phyloP scores from a whole-genome alignment of 1,284 basidiomycete genomes.

The Moesziomyces globuligerus region DNA sequence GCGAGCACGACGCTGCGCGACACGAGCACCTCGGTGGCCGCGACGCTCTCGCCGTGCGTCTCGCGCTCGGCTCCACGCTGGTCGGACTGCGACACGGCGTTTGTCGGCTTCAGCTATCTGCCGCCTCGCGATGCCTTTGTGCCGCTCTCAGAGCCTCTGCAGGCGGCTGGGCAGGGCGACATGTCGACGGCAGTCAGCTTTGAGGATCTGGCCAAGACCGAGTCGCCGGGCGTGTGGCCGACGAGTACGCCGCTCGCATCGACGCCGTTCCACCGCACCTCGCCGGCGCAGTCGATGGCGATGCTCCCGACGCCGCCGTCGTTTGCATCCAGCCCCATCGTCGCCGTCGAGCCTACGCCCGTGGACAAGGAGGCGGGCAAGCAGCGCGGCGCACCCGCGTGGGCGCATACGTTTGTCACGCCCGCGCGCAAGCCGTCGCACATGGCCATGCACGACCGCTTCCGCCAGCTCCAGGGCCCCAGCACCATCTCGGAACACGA shows the following conservation, averaged over 20 bases:
- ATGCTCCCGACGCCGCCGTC: conserved; percentile 46
- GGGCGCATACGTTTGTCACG: conserved; percentile 54
- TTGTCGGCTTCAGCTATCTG: conserved; percentile 58
- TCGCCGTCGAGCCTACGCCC: background rate
- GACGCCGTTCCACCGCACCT: conserved; percentile 38
- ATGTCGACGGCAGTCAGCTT: conserved; percentile 40
- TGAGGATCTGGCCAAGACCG: conserved; percentile 14
- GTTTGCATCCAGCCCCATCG: conserved; percentile 37
- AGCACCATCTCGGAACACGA: conserved; percentile 38
- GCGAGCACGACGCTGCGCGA: conserved; percentile 9
- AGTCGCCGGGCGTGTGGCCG: conserved; percentile 23
- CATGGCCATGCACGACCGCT: conserved; percentile 45
- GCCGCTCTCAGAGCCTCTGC: background rate
- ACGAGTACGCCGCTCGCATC: conserved; percentile 44
- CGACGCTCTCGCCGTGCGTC: conserved; percentile 14
- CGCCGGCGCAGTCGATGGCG: conserved; percentile 15
- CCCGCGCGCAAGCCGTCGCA: conserved; percentile 54
- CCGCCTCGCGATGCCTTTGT: conserved; percentile 44
- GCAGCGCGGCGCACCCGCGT: no score
- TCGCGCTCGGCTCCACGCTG: conserved; percentile 34
- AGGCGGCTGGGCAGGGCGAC: conserved; percentile 19
- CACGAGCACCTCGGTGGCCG: conserved; percentile 4
- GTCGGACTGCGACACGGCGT: conserved; percentile 54
- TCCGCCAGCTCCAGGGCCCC: conserved; percentile 40
- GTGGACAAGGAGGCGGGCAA: no score